Base-by-base conservation (phyloP, 1,284 basidiomycete species). In the Cerrena zonata region DNA sequence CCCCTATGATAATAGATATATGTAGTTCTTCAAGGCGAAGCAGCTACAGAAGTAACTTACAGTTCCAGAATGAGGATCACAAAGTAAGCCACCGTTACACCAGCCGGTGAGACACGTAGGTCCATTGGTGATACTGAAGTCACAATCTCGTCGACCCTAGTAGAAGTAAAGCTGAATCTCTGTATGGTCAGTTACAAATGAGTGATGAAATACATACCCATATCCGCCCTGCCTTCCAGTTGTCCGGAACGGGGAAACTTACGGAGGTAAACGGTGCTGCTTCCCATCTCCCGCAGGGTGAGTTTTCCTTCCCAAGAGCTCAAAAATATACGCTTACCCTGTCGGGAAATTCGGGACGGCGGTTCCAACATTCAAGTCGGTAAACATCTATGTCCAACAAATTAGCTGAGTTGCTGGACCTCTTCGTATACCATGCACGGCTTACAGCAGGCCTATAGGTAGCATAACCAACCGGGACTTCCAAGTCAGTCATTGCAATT, bases 51-150 rank as follows among this genome's bases (percentile, higher is more conserved):
- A 67, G 4, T 38, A 40, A 59, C 59, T 15, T 39, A 65, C 62
- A 13, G 64, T 65, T 54, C 46, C 71, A 60, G 45, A 73, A 62
- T 30, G 47, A 1, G 64, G 53, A 51, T 72, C 70, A 49, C 76
- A 78, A 18, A 66, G 53, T 2, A 79, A 60, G 5, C 76, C 77
- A n/a, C 77, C 73, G 50, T 70, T 73, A 52, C 73, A 75, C 49
- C 72, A 69, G 26, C 74, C 76, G 27, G 67, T 64, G 1, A 70
- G 52, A 52, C 76, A 78, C 0, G 72, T 69, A 22, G 62, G 69
- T 0, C 71, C 73, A 3, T 61, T 59, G 39, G 67, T 69, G 38
- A 57, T 64, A 11, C 65, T 64, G 58, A 78, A 77, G 49, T 76
- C 61, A 53, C 75, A 77, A 36, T 70, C 65, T 13, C 68, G 66